Percentiles rank a stretch among this genome's conserved stretches.
phyloP scores from a whole-genome alignment of 2,329 filamentous ascomycete genomes.

The Aplosporella prunicola region DNA sequence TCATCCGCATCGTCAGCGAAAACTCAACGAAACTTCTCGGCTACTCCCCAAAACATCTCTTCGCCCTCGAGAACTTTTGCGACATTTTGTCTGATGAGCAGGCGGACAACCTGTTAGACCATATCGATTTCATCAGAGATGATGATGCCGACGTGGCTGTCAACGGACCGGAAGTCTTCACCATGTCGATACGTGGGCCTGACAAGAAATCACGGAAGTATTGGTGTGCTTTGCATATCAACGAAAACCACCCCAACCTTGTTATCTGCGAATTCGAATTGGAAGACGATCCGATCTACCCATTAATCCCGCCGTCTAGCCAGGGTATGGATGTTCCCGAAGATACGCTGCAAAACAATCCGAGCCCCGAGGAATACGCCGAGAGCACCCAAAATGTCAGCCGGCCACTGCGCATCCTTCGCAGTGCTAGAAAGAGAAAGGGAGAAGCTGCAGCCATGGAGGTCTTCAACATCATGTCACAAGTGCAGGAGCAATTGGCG shows the following conservation, averaged over 20 bases:
- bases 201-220: slow-evolving; percentile 53
- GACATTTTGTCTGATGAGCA: slow-evolving; percentile 79
- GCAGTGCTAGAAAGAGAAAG: slow-evolving; percentile 63
- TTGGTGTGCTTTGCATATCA: slow-evolving; percentile 82
- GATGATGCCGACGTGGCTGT: slow-evolving; percentile 65
- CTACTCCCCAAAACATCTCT: slow-evolving; percentile 66
- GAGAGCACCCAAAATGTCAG: slow-evolving; percentile 69
- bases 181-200: slow-evolving; percentile 58
- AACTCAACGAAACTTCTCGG: slow-evolving; percentile 69
- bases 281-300: slow-evolving; percentile 63
- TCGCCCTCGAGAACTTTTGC: slow-evolving; percentile 65
- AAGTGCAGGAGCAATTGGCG: slow-evolving; percentile 79
- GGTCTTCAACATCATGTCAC: slow-evolving; percentile 84
- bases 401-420: slow-evolving; percentile 65
- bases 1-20: slow-evolving; percentile 68
- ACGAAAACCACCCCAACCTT: slow-evolving; percentile 55
- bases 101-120: slow-evolving; percentile 71
- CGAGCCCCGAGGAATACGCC: slow-evolving; percentile 62
- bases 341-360: slow-evolving; percentile 64
- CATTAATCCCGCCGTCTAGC: slow-evolving; percentile 53
- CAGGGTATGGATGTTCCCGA: slow-evolving; percentile 53
- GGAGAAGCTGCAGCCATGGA: slow-evolving; percentile 80
- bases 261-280: slow-evolving; percentile 84
- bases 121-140: slow-evolving; percentile 79
- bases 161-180: slow-evolving; percentile 81